A percentile compares a stretch with the other conserved stretches of the same genome.
Conservation (phyloP, 768 basidiomycete species). For the Arthromyces matolae region DNA sequence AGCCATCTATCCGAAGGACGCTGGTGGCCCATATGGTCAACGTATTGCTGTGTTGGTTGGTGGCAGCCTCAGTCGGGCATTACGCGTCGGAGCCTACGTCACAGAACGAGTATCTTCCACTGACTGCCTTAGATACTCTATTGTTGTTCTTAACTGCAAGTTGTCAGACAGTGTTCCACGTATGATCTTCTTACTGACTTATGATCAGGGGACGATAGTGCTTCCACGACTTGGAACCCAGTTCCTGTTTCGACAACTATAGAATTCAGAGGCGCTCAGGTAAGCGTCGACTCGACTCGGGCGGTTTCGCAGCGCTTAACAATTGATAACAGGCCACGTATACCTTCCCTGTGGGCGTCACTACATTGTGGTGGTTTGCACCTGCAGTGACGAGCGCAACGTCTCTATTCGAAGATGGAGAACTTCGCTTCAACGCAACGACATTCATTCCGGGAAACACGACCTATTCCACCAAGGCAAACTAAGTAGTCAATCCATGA, state of each 20-base stretch:
- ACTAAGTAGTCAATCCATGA: background rate
- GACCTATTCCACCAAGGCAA: background rate
- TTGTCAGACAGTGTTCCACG: background rate
- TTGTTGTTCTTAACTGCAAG: conserved; percentile 73
- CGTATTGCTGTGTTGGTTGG: conserved; percentile 63
- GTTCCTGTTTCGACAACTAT: conserved; percentile 55
- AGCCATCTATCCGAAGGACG: conserved; percentile 66
- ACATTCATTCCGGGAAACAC: conserved; percentile 2
- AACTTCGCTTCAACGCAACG: conserved; percentile 10
- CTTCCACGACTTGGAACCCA: conserved; percentile 51
- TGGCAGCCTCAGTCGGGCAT: conserved; percentile 52
- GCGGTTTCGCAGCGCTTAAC: background rate
- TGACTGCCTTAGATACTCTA: conserved; percentile 62
- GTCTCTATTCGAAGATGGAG: background rate
- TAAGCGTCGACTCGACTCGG: conserved; percentile 17
- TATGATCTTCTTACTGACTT: background rate
- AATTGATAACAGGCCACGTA: conserved; percentile 50
- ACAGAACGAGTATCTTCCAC: conserved; percentile 48
- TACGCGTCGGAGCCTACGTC: conserved; percentile 64
- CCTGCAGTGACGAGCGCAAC: conserved; percentile 9
- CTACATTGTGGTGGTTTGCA: conserved; percentile 51
- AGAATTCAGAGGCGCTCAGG: conserved; percentile 60
- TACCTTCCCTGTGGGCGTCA: conserved; percentile 76
- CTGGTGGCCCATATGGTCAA: conserved; percentile 63
- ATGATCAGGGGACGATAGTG: conserved; percentile 43